Evolutionary conservation across 2,329 filamentous ascomycete species (phyloP).

Genomic region (Zymoseptoria pseudotritici): DNA sequence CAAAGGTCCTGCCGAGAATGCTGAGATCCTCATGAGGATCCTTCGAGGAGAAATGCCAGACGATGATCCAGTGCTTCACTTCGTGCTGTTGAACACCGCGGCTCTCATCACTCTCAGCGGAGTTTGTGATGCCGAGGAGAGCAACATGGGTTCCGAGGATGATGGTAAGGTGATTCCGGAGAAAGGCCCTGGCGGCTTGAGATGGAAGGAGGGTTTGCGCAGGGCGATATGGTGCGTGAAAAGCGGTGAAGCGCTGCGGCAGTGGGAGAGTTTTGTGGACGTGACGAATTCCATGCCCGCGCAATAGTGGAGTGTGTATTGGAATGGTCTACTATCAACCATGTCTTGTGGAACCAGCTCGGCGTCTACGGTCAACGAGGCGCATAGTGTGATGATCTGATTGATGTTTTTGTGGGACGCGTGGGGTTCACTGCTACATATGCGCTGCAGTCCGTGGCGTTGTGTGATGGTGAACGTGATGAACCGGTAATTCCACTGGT

Average conservation of each 20-base stretch:
- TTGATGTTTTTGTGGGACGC: no score
- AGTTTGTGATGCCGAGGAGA: slow-evolving; percentile 74
- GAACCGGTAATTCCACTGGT: not conserved
- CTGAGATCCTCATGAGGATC: slow-evolving; percentile 70
- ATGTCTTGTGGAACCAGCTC: not conserved
- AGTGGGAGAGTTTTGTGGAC: slow-evolving; percentile 78
- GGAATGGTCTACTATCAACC: not conserved
- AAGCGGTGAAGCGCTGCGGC: slow-evolving; percentile 76
- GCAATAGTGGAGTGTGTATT: not conserved
- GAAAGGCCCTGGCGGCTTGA: slow-evolving; percentile 71
- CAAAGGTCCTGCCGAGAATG: slow-evolving; percentile 80
- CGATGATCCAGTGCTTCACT: slow-evolving; percentile 81
- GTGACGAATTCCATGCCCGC: slow-evolving; percentile 53
- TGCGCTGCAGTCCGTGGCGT: not conserved
- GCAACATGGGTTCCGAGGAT: slow-evolving; percentile 70
- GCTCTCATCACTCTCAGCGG: slow-evolving; percentile 80
- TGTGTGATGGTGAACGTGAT: slow-evolving; percentile 1
- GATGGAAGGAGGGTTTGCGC: slow-evolving; percentile 92
- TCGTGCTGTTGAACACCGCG: slow-evolving; percentile 90
- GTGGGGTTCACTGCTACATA: not conserved
- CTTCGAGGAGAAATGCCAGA: slow-evolving; percentile 63
- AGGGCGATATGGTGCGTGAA: slow-evolving; percentile 80
- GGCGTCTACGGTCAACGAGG: not conserved
- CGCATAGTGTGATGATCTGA: not conserved
- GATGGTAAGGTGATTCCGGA: slow-evolving; percentile 75